Base-by-base conservation (phyloP, 2,329 filamentous ascomycete species). In the Dichotomopilus funicola region DNA sequence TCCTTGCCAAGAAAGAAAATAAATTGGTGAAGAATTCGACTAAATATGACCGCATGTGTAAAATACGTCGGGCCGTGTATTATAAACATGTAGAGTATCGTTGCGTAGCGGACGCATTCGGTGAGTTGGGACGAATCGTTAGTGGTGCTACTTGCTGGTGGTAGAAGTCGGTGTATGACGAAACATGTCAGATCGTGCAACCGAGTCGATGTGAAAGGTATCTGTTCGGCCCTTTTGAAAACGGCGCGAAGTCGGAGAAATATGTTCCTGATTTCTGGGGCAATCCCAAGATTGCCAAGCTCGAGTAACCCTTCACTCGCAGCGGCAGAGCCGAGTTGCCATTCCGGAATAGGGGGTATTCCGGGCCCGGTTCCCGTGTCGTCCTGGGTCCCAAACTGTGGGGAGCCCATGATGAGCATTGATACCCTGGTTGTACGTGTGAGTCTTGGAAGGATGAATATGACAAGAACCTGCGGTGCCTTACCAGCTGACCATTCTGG, bases 131-230 rank as follows among this genome's bases (percentile, higher is more conserved):
- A n/a, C 12, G n/a, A n/a, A 6, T 33, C 3, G 19, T 8, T 27
- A 2, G 7, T 8, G 2, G 41, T 5, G 5, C 41, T 36, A 3
- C 41, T 36, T 10, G 61, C 48, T 6, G 62, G 42, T 2, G 68
- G 63, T 0, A 82, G 57, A 1, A 83, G 68, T 27, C 72, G 71
- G 56, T 82, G 79, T 0, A 82, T 65, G 27, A 78, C 73, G 59
- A 78, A 82, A 50, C 76, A 80, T 5, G 77, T 76, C 1, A 83
- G 67, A 53, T 82, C 80, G 55, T 83, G 80, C 0, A 82, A 71
- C 46, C 72, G 69, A 0, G 75, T 76, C 0, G 67, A 67, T 1
- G 73, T 59, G 0, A 78, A 56, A 0, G 62, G 61, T 8, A 45
- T 54, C 0, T 54, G 54, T 10, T 65, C 57, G 0, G 70, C 63